Percentiles rank a stretch among this genome's conserved stretches.
These are phyloP conservation scores for Microdochium nivale DNA, from an alignment of 2,329 filamentous ascomycete species.

Conservation along the genomic window DNA sequence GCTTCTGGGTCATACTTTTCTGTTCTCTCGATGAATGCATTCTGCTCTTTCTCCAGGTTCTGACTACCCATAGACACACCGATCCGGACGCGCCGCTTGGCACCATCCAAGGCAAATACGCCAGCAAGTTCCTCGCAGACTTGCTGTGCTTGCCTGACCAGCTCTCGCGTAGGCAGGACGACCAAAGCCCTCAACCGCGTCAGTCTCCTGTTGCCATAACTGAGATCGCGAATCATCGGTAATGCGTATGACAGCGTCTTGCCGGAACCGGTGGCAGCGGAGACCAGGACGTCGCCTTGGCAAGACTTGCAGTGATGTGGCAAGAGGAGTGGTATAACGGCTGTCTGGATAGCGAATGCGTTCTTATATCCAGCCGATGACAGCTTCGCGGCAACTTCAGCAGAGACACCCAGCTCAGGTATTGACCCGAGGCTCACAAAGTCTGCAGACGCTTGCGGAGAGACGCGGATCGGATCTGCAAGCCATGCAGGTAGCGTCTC, in stretches of 20 bases:
- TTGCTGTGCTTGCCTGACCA: conserved; percentile 78
- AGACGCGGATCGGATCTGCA: conserved; percentile 62
- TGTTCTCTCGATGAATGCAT: conserved; percentile 28
- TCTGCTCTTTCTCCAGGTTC: conserved; percentile 57
- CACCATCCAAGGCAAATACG: conserved; percentile 43
- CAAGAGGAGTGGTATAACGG: conserved; percentile 71
- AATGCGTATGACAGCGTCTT: conserved; percentile 91
- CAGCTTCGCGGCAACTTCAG: conserved; percentile 53
- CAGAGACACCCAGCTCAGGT: conserved; percentile 51
- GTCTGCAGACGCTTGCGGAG: conserved; percentile 46
- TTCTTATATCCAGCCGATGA: conserved; percentile 59
- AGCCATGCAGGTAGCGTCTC: conserved; percentile 78
- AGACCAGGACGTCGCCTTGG: conserved; percentile 75
- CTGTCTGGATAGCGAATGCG: conserved; percentile 73
- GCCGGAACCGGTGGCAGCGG: conserved; percentile 88
- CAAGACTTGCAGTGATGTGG: conserved; percentile 48
- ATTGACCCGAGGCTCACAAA: conserved; percentile 41
- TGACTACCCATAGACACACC: conserved; percentile 79
- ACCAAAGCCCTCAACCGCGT: conserved; percentile 71
- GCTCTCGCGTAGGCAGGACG: conserved; percentile 82
- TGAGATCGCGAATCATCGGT: conserved; percentile 72
- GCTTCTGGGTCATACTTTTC: conserved; percentile 55
- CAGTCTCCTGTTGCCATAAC: conserved; percentile 40
- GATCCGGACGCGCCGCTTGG: conserved; percentile 61
- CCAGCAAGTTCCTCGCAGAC: conserved; percentile 66